Evolutionary conservation across 768 basidiomycete species (phyloP).

Genomic region (Dacryopinax primogenitus): DNA sequence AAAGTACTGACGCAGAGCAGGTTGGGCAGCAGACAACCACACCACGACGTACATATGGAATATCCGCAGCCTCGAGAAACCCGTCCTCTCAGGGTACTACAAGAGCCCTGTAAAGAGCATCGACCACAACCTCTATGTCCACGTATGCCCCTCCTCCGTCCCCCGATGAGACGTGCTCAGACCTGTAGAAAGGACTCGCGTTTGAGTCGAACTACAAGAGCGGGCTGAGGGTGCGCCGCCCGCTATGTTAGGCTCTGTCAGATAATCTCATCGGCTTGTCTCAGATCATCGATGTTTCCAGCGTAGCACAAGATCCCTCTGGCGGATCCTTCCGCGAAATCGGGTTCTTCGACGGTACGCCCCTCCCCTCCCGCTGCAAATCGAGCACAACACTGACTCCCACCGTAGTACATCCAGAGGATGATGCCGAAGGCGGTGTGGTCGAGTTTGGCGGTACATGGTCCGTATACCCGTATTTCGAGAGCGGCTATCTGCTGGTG

Average conservation of each 20-base stretch:
- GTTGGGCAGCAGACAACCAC: conserved; percentile 4
- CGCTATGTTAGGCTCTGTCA: background rate
- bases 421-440: background rate
- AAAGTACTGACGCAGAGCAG: background rate
- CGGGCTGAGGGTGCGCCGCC: background rate
- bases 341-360: conserved; percentile 2
- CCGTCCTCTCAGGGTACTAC: conserved; percentile 1
- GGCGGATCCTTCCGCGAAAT: background rate
- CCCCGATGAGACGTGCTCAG: background rate
- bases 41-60: conserved; percentile 2
- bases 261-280: background rate
- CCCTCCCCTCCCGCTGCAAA: background rate
- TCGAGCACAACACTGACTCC: background rate
- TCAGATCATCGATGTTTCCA: conserved; percentile 1
- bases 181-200: background rate
- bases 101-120: background rate
- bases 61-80: conserved; percentile 2
- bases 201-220: conserved; percentile 8
- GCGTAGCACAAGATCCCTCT: background rate
- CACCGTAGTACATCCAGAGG: background rate
- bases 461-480: background rate
- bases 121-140: conserved; percentile 4
- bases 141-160: background rate
- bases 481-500: background rate
- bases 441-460: background rate